Evolutionary conservation across 2,329 filamentous ascomycete genomes (phyloP), one percentile per base, ranked within the genome.

Genomic region (Lecanicillium sp.): DNA sequence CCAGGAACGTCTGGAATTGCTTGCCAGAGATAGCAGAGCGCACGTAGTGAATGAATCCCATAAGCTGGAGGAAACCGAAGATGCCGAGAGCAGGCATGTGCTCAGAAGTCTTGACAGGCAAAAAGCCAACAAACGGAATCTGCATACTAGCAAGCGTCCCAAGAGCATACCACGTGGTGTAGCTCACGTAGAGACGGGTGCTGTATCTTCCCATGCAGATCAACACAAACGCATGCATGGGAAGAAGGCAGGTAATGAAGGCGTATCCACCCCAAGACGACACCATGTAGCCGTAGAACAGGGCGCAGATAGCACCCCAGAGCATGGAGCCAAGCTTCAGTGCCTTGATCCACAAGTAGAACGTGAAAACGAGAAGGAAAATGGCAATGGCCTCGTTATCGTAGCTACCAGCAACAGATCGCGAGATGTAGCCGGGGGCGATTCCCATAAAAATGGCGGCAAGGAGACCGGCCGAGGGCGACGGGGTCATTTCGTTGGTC

Each of bases 231-330:
- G 86, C 81, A 63, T 98, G 92, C 50, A 98, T 77, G 28, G 92
- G 92, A 43, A 98, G 80, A 64, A 98, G 69, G 61, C 94, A 95
- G 45, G 94, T 98, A 58, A 98, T 98, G 76, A 98, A 98, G 55
- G 95, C 92, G 63, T 98, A 98, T 57, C 92, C 92, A 73, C 92
- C 92, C 92, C 92, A 98, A 14, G 94, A 94, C 35, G 90, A 92
- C 48, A 98, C 92, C 92, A 98, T 98, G 78, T 98, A 98, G 56
- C 92, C 92, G 65, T 98, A 98, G 68, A 94, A 96, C 40, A 98
- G 73, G 31, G 92, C 92, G 52, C 89, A 92, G 46, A 95, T 71
- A 28, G 86, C 89, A 51, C 88, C 90, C 90, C 90, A 98, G 64
- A 95, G 85, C 60, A 94, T 88, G 36, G 92, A 96, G 18, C 92